Base-by-base conservation (phyloP, 1,139 yeast genomes). In the Candida anutae region DNA sequence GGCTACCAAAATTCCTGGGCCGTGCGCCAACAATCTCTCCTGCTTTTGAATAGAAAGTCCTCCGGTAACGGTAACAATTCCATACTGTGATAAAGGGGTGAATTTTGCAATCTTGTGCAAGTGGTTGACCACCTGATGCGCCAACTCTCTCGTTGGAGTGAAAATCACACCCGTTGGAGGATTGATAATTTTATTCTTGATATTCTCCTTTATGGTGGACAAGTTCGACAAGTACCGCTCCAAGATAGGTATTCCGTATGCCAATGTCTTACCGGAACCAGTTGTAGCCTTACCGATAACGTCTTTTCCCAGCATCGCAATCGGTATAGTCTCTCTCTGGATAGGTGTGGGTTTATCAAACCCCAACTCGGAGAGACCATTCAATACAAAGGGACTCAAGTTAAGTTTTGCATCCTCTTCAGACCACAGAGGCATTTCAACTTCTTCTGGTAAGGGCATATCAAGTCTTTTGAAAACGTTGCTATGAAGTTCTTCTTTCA, bases 241-340 rank as follows among this genome's bases (percentile, higher is more conserved):
- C 33, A 90, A 54, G 16, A 93, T 79, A n/a, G 98, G 97, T 15
- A 90, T 73, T 27, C 96, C 96, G 50, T 85, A 90, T 0, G 98
- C 98, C 32, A 88, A 62, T 0, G 98, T 90, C 49, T 90, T 90
- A 65, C 99, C 99, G 1, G 95, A 85, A 50, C 99, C 99, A 1
- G 99, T 93, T 6, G 94, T 80, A 8, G 98, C 98, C 47, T 90
- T 93, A 32, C 98, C 99, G 39, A 93, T 75, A 6, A 90, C 73
- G 53, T 90, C 97, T 27, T 66, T 67, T 5, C 90, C 94, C 20
- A 65, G 60, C 10, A 83, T 38, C 3, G 93, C 85, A 18, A 66
- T 49, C 1, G 97, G 95, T 29, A 90, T 78, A n/a, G 90, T 64
- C 34, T 61, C 61, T 36, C 62, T 65, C 55, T 90, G 98, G 46